phyloP scores from a whole-genome alignment of 176 grass and related monocot species.

The Aegilops longissima region DNA sequence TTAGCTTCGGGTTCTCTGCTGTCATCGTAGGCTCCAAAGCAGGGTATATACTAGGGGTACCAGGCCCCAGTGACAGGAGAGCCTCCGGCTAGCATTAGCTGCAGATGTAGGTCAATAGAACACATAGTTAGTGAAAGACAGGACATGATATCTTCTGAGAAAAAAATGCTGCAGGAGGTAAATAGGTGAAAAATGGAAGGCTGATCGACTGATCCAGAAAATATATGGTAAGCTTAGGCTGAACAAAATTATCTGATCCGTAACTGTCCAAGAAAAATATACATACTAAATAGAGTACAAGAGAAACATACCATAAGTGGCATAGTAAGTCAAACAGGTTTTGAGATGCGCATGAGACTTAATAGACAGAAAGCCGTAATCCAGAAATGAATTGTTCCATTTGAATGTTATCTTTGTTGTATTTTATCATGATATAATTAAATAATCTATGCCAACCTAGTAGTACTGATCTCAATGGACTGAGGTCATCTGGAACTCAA shows the following conservation, averaged over 20 bases:
- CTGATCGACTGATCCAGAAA: too few species aligned
- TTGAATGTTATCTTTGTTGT: not conserved
- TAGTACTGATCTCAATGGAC: not conserved
- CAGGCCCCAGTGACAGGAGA: not conserved
- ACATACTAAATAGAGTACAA: too few species aligned
- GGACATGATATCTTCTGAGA: too few species aligned
- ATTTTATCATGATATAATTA: not conserved
- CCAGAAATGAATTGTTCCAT: not conserved
- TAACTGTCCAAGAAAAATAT: too few species aligned
- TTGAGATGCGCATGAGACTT: not conserved
- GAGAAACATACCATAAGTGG: not conserved
- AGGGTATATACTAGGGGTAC: not conserved
- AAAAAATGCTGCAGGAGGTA: too few species aligned
- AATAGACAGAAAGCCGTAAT: not conserved
- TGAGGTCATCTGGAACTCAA: not conserved
- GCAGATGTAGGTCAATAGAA: too few species aligned
- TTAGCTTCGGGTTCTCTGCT: not conserved
- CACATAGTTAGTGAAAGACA: too few species aligned
- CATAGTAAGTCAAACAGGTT: not conserved
- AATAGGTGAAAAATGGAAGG: too few species aligned
- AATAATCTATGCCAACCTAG: too few species aligned
- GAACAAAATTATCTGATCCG: too few species aligned
- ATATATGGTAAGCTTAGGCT: too few species aligned
- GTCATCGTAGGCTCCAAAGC: conserved; percentile 26
- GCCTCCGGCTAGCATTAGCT: not conserved